These are phyloP conservation scores for Suhomyces wounanorum DNA, from an alignment of 1,139 yeast species.

Conservation along the genomic window DNA sequence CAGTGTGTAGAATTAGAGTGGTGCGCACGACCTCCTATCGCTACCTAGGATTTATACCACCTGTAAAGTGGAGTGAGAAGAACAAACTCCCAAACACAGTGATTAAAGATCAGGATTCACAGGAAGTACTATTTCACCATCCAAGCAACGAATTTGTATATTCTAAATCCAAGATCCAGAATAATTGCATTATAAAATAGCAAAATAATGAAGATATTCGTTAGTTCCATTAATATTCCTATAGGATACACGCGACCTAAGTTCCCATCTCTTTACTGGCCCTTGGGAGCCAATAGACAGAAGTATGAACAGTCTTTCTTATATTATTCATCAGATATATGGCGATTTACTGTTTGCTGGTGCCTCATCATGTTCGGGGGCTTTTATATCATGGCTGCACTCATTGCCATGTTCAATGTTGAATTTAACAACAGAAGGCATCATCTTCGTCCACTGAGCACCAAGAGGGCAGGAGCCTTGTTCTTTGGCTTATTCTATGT, in stretches of 20 bases:
- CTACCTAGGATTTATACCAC: neutral
- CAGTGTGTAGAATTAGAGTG: neutral
- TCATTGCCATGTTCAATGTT: conserved; percentile 54
- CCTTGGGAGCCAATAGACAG: conserved; percentile 46
- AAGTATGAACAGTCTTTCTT: conserved; percentile 57
- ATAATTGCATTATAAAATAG: no score
- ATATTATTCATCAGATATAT: conserved; percentile 72
- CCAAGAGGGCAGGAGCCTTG: conserved; percentile 22
- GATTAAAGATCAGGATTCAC: no score
- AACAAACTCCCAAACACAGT: no score
- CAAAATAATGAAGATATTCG: conserved; percentile 35
- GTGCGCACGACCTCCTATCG: conserved; percentile 1
- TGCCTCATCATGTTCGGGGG: conserved; percentile 64
- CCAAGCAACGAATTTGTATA: no score
- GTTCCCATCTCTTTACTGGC: conserved; percentile 85
- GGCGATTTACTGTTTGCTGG: conserved; percentile 86
- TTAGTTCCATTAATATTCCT: conserved; percentile 56
- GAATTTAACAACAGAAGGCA: conserved; percentile 27
- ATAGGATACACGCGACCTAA: conserved; percentile 77
- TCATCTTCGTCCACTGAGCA: conserved; percentile 15
- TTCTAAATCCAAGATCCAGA: no score
- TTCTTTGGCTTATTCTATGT: conserved; percentile 49
- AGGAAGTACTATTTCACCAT: no score
- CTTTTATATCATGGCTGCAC: conserved; percentile 67
- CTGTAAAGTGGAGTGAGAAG: no score